Base-by-base conservation (phyloP, 176 grass and related monocot genomes). In the Oryza brachyantha region DNA sequence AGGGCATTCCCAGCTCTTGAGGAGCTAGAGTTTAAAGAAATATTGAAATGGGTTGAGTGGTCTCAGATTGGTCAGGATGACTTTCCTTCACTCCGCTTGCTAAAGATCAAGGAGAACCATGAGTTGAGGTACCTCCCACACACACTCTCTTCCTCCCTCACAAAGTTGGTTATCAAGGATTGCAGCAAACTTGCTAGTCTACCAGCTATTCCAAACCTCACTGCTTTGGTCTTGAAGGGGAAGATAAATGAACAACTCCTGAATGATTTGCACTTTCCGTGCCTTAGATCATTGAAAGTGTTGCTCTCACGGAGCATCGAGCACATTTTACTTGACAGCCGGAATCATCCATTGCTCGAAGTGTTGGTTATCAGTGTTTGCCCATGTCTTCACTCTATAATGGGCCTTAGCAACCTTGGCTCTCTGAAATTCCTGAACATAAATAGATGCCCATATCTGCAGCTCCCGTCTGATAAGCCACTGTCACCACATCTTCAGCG, bases 1-100 rank as follows among this genome's bases (percentile, higher is more conserved):
- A 72, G 64, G 46, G 80, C 72, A n/a, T 89, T 89, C 73, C 43
- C 66, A 29, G 38, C 76, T 21, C 24, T 89, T 35, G 69, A 89
- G 43, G 45, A 61, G 10, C 69, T 84, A 27, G 67, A 37, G 6
- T 64, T 89, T 43, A 32, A 80, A 39, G 6, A 70, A 28, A 84
- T 89, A 48, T 29, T 60, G 66, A 40, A 42, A 21, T 81, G 67
- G 81, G 37, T 79, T 25, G 55, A 84, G 27, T 89, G 86, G 86
- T 70, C n/a, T 9, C 81, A 66, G 21, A 36, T 80, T 25, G 27
- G 10, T 13, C 62, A 64, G 8, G 40, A 26, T 22, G 70, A 79
- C 12, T 80, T 84, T 75, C 69, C 75, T 84, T 75, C 66, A 52
- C 81, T 84, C 13, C 48, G 19, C 26, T 21, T 22, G 71, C 31